Conservation (phyloP, 768 basidiomycete species). For the Auricularia heimuer region DNA sequence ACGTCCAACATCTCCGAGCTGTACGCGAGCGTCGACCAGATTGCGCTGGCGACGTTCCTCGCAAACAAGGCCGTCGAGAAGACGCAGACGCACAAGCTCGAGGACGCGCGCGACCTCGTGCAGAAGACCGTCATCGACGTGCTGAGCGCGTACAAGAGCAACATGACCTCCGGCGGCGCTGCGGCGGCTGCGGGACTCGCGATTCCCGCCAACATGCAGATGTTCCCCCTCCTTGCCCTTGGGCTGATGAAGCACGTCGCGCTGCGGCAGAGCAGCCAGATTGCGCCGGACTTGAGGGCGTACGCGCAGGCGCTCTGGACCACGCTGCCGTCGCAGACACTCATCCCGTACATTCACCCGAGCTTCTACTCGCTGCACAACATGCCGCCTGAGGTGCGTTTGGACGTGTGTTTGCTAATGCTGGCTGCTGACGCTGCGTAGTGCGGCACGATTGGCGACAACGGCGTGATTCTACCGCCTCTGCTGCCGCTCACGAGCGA, state of each 20-base stretch:
- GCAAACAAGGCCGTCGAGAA: conserved; percentile 92
- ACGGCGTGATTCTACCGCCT: conserved; percentile 80
- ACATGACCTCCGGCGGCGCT: conserved; percentile 88
- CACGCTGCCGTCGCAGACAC: conserved; percentile 79
- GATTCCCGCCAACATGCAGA: conserved; percentile 87
- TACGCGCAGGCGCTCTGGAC: conserved; percentile 91
- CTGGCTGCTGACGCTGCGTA: conserved; percentile 21
- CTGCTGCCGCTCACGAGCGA: conserved; percentile 90
- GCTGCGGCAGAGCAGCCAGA: conserved; percentile 90
- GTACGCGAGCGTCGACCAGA: conserved; percentile 83
- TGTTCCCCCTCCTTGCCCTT: conserved; percentile 83
- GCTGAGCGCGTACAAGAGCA: conserved; percentile 82
- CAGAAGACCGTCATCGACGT: conserved; percentile 79
- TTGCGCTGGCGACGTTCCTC: conserved; percentile 73
- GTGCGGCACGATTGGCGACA: conserved; percentile 86
- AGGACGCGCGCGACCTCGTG: conserved; percentile 81
- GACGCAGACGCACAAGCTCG: conserved; percentile 72
- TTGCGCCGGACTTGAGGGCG: conserved; percentile 91
- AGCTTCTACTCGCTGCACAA: conserved; percentile 92
- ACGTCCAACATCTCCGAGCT: conserved; percentile 82
- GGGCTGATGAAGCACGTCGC: conserved; percentile 95
- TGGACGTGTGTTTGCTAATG: not conserved
- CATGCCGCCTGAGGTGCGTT: conserved; percentile 80
- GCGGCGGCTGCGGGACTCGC: conserved; percentile 93
- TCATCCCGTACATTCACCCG: conserved; percentile 92